phyloP scores from a whole-genome alignment of 163 green algal species.

The Prototheca cutis region DNA sequence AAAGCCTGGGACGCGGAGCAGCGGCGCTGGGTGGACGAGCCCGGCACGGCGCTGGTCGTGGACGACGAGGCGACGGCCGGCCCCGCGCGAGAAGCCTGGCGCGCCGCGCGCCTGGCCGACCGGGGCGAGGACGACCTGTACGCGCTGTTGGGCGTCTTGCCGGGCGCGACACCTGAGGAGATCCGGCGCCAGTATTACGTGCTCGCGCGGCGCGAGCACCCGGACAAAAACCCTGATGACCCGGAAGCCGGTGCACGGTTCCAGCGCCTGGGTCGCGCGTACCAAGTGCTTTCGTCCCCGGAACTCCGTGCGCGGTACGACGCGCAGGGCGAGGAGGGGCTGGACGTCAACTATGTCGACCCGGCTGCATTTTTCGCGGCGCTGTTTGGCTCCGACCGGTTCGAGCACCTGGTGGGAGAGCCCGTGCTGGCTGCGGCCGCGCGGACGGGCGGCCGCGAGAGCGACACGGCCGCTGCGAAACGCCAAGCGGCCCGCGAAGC shows the following conservation, averaged over 20 bases:
- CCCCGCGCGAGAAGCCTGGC: constrained; percentile 5
- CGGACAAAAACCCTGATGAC: constrained; percentile 87
- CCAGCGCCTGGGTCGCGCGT: constrained; percentile 78
- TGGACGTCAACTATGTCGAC: constrained; percentile 82
- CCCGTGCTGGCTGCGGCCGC: constrained; percentile 46
- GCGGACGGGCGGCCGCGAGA: neutral
- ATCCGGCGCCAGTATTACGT: constrained; percentile 93
- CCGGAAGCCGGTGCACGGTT: constrained; percentile 67
- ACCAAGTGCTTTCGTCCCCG: constrained; percentile 58
- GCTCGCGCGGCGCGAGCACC: constrained; percentile 65
- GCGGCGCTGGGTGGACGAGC: constrained; percentile 43
- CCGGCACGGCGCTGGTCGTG: constrained; percentile 25
- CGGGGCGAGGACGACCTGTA: constrained; percentile 43
- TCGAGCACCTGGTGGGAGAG: constrained; percentile 69
- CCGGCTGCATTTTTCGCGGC: constrained; percentile 77
- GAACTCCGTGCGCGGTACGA: constrained; percentile 53
- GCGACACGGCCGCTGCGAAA: neutral
- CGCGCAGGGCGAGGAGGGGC: constrained; percentile 28
- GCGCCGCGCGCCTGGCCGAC: neutral
- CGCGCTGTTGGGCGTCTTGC: constrained; percentile 59
- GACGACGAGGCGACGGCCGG: constrained; percentile 26
- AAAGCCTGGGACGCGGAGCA: constrained; percentile 63
- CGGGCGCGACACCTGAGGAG: constrained; percentile 49
- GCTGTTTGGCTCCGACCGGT: constrained; percentile 84
- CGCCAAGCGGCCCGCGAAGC: constrained; percentile 37